Base-by-base conservation (phyloP, 768 basidiomycete genomes). In the Calocybe cyanea region DNA sequence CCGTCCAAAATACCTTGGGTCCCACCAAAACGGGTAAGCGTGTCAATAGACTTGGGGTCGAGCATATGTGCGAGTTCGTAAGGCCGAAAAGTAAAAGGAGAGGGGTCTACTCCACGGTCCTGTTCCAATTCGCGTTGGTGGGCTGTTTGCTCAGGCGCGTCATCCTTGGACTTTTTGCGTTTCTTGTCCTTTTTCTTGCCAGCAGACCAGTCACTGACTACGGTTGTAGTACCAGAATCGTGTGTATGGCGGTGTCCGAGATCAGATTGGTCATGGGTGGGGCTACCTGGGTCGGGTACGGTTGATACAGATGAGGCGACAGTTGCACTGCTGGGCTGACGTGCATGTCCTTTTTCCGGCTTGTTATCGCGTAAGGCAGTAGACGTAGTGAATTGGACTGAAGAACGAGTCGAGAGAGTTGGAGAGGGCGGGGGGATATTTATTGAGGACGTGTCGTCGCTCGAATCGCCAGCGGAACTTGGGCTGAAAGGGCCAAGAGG, bases 31-130 rank as follows among this genome's bases (percentile, higher is more conserved):
- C 63, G 64, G 14, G 69, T 69, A 24, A 99, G 75, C 11, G 72
- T 61, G 2, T 83, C 75, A 9, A 93, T 52, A 51, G 72, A 84
- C 67, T 96, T 97, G 7, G 93, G 92, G 60, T 98, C 94, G 30
- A 98, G 81, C 43, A 96, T 77, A 49, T 81, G 78, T 1, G 94
- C 94, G 13, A 97, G 81, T 40, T 75, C 69, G 49, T 74, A 78
- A 0, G 94, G 90, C 45, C 81, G 82, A 57, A 83, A 83, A 9
- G 58, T 61, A 63, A 95, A 96, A 0, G 91, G 89, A 1, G 77
- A 63, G 1, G 84, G 78, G 60, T 93, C 77, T 24, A 68, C 56
- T 18, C 58, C 62, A 21, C 59, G 62, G 48, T 72, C 70, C 47
- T 70, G 67, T 15, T 65, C 65, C 9, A 69, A 59, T 44, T 69